These are phyloP conservation scores for Fusarium floridanum DNA, from an alignment of 2,329 filamentous ascomycete genomes.

Conservation along the genomic window DNA sequence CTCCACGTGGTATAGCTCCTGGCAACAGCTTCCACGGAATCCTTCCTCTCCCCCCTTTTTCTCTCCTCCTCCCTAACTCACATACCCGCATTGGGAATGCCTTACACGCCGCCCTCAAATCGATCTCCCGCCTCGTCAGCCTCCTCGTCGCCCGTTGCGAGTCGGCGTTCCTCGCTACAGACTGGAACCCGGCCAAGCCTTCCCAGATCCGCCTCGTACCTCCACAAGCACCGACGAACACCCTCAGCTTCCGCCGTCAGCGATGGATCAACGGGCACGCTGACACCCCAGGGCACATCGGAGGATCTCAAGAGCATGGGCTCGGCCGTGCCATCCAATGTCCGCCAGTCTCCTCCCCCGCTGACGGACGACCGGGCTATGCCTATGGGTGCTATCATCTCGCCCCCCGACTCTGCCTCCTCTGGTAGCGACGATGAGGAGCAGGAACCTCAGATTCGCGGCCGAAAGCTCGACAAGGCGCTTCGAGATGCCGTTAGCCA, in stretches of 20 bases:
- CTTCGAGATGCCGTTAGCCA: slow-evolving; percentile 86
- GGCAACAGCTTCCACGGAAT: slow-evolving; percentile 42
- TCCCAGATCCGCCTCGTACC: slow-evolving; percentile 75
- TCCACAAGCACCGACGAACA: slow-evolving; percentile 73
- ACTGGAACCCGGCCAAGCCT: slow-evolving; percentile 64
- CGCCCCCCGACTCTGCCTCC: slow-evolving; percentile 86
- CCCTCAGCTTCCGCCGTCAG: slow-evolving; percentile 57
- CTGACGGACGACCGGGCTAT: slow-evolving; percentile 79
- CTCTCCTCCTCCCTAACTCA: slow-evolving; percentile 22
- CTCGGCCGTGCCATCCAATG: slow-evolving; percentile 57
- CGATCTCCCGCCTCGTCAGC: slow-evolving; percentile 72
- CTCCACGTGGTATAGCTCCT: slow-evolving; percentile 39
- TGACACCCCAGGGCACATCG: slow-evolving; percentile 64
- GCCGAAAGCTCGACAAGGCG: slow-evolving; percentile 69
- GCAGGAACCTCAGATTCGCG: slow-evolving; percentile 62
- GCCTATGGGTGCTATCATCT: slow-evolving; percentile 87
- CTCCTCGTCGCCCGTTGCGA: slow-evolving; percentile 67
- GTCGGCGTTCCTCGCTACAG: slow-evolving; percentile 70
- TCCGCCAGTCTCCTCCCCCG: slow-evolving; percentile 88
- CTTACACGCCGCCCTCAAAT: slow-evolving; percentile 86
- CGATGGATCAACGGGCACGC: slow-evolving; percentile 51
- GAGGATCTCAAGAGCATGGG: slow-evolving; percentile 62
- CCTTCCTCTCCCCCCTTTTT: slow-evolving; percentile 18
- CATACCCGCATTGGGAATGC: slow-evolving; percentile 70
- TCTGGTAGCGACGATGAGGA: slow-evolving; percentile 92